phyloP scores from a whole-genome alignment of 331 rosid species.

The Spiraea crenata region DNA sequence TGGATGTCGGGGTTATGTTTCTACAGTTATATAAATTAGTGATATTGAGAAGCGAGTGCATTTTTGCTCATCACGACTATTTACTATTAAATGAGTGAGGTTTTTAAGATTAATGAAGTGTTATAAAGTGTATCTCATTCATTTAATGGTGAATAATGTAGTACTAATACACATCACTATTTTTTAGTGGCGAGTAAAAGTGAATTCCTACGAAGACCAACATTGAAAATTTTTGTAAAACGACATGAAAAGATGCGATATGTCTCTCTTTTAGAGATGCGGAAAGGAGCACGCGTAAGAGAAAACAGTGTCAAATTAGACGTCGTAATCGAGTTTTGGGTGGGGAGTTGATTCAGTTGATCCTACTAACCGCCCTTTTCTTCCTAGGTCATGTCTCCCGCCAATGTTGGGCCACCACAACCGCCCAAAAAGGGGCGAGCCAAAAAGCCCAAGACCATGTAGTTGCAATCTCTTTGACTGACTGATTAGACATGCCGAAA shows the following conservation, averaged over 20 bases:
- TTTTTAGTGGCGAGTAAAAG: too few relatives aligned
- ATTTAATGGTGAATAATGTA: too few relatives aligned
- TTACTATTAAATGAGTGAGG: too few relatives aligned
- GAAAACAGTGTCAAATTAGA: not conserved
- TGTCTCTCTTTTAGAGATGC: slow-evolving; percentile 11
- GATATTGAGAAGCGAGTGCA: too few relatives aligned
- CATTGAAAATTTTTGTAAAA: not conserved
- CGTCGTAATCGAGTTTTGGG: not conserved
- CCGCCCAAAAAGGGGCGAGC: slow-evolving; percentile 35
- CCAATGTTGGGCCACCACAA: slow-evolving; percentile 29
- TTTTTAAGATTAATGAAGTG: too few relatives aligned
- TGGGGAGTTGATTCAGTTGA: too few relatives aligned
- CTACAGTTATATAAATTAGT: not conserved
- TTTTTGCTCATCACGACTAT: too few relatives aligned
- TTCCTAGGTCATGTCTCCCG: not conserved
- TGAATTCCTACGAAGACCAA: not conserved
- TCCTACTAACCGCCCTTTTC: too few relatives aligned
- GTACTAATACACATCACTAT: too few relatives aligned
- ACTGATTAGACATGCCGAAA: slow-evolving; percentile 27
- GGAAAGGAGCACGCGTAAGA: slow-evolving; percentile 21
- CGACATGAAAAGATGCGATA: not conserved
- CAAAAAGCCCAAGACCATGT: not conserved
- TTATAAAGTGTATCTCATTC: too few relatives aligned
- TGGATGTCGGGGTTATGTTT: not conserved
- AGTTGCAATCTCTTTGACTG: slow-evolving; percentile 23